phyloP scores from a whole-genome alignment of 257 asterid species.

The Plectranthus barbatus region DNA sequence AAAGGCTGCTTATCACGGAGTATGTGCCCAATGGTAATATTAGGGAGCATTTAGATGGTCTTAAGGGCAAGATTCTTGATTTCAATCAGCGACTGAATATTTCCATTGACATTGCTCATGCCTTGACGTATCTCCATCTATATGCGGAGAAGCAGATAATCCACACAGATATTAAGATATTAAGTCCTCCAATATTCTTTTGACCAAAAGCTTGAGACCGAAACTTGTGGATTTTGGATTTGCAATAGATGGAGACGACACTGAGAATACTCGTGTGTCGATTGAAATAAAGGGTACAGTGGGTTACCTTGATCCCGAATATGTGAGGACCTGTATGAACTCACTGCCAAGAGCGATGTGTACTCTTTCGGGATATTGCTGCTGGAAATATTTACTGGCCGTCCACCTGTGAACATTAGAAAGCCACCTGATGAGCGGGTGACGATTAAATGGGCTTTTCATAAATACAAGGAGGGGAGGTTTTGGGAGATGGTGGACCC shows the following conservation, averaged over 20 bases:
- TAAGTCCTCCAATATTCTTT: constrained; percentile 89
- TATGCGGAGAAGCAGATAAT: constrained; percentile 86
- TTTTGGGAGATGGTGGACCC: too few species aligned
- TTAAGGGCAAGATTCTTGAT: constrained; percentile 68
- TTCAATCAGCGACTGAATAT: constrained; percentile 91
- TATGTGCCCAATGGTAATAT: too few species aligned
- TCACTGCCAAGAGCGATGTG: constrained; percentile 76
- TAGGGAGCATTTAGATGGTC: too few species aligned
- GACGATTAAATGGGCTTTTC: constrained; percentile 80
- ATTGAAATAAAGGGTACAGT: constrained; percentile 96
- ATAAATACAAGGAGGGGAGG: constrained; percentile 48
- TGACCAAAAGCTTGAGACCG: constrained; percentile 84
- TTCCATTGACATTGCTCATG: too few species aligned
- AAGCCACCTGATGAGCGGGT: constrained; percentile 81
- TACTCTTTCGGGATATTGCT: too few species aligned
- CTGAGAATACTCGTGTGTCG: constrained; percentile 68
- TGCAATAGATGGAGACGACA: constrained; percentile 67
- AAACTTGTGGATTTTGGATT: constrained; percentile 98
- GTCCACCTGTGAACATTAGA: too few species aligned
- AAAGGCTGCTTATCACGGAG: too few species aligned
- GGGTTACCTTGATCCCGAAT: constrained; percentile 98
- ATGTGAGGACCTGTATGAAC: constrained; percentile 86
- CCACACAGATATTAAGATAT: constrained; percentile 98
- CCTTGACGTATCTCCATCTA: too few species aligned
- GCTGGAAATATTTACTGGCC: too few species aligned